Evolutionary conservation across 306 rosid genomes (phyloP), one percentile per base, ranked within the genome.

Genomic region (Vachellia pachyceras): DNA sequence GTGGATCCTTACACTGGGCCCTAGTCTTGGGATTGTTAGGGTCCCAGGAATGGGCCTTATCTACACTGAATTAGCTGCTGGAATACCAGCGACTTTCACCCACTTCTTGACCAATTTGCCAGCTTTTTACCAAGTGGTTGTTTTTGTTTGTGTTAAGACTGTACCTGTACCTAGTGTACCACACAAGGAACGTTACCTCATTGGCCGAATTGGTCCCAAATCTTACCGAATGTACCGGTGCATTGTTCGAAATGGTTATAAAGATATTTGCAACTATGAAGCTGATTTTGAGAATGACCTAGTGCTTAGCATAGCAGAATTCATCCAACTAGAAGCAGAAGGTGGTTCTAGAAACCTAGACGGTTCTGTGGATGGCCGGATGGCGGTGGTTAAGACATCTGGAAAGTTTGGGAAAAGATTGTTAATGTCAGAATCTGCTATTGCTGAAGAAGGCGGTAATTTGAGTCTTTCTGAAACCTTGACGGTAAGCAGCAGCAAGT

Each of bases 11-110:
- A 83, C 91, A 40, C 83, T 90, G 75, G 99, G 98, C 77, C 97
- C 99, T 36, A 85, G 90, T 87, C 97, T 93, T 85, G 98, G 98
- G 83, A 87, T 96, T 77, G 90, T 96, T 49, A 89, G 97, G 87
- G 97, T 96, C 70, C 98, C 99, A 20, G 97, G 99, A 72, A 89
- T 92, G 68, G 97, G 98, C 54, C 97, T 96, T 47, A 87, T 96
- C 87, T 96, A 96, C 86, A 93, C 97, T 8, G 99, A 90, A 84
- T 81, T 96, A 82, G 90, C 97, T 72, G 77, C 92, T 42, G 97
- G 94, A 69, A 79, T 96, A 81, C 99, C 99, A 50, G 89, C 93
- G 50, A 88, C 91, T 83, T 96, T 96, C 82, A 86, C 93, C 55
- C 99, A 90, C 84, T 96, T 96, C 88, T 79, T 93, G 81, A 92